phyloP scores from a whole-genome alignment of 1,139 yeast species.

The Kurtzmaniella quercitrusa region DNA sequence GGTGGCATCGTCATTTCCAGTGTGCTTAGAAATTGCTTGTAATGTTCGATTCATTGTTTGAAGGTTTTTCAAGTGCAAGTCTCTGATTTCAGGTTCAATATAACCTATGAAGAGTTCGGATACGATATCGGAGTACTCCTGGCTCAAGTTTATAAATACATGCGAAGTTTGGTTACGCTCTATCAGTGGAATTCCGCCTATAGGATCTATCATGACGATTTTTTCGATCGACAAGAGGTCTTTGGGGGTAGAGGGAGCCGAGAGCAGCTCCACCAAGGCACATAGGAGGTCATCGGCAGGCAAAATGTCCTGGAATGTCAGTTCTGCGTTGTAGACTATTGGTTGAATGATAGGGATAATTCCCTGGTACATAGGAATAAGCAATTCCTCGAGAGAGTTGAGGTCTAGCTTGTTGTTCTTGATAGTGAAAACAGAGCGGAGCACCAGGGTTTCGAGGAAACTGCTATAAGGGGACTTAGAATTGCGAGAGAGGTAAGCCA shows the following conservation, averaged over 20 bases:
- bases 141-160: constrained; percentile 79
- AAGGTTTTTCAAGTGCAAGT: constrained; percentile 52
- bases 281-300: constrained; percentile 31
- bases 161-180: constrained; percentile 83
- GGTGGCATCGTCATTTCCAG: constrained; percentile 41
- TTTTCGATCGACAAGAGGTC: constrained; percentile 66
- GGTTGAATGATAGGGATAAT: constrained; percentile 63
- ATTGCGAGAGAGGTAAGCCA: constrained; percentile 15
- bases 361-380: constrained; percentile 42
- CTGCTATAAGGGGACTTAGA: not conserved
- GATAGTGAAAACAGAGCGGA: constrained; percentile 25
- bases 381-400: constrained; percentile 28
- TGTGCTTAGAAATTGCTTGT: constrained; percentile 23
- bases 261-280: constrained; percentile 24
- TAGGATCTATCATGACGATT: constrained; percentile 68
- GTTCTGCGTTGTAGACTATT: constrained; percentile 39
- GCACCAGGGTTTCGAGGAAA: constrained; percentile 15
- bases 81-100: constrained; percentile 39
- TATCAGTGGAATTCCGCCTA: constrained; percentile 87
- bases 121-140: constrained; percentile 67
- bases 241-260: constrained; percentile 12
- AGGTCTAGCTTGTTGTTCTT: constrained; percentile 13
- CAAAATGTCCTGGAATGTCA: constrained; percentile 26
- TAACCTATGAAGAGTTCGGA: constrained; percentile 59
- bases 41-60: constrained; percentile 47